phyloP scores from a whole-genome alignment of 2,329 filamentous ascomycete genomes.

The Penicillium sp. region DNA sequence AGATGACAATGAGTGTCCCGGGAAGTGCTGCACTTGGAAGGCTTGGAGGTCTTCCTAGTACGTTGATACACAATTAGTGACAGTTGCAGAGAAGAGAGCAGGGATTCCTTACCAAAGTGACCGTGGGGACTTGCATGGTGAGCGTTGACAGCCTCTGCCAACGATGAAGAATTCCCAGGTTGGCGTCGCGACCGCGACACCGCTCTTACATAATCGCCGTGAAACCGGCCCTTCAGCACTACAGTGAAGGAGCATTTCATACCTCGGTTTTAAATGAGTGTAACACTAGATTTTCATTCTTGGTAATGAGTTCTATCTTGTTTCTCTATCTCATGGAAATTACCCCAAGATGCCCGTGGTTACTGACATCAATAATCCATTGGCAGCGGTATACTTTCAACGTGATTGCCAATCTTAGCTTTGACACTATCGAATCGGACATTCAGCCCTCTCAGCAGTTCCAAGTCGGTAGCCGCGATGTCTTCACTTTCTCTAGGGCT shows the following conservation, averaged over 20 bases:
- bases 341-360: background rate
- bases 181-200: too few species aligned
- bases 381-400: conserved; percentile 43
- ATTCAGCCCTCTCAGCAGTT: conserved; percentile 41
- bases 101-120: conserved; percentile 34
- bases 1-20: conserved; percentile 6
- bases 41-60: conserved; percentile 59
- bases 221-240: too few species aligned
- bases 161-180: too few species aligned
- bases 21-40: conserved; percentile 63
- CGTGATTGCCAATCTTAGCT: conserved; percentile 69
- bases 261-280: too few species aligned
- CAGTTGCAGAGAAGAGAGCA: too few species aligned
- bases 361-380: background rate
- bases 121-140: conserved; percentile 31
- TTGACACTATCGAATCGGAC: conserved; percentile 64
- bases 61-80: too few species aligned
- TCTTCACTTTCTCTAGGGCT: conserved; percentile 42
- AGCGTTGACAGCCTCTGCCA: too few species aligned
- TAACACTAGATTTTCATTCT: too few species aligned
- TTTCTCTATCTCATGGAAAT: background rate
- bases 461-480: conserved; percentile 24
- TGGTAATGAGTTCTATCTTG: too few species aligned
- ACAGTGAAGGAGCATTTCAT: too few species aligned
- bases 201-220: too few species aligned